Base-by-base conservation (phyloP, 768 basidiomycete genomes). In the Suillus bovinus region DNA sequence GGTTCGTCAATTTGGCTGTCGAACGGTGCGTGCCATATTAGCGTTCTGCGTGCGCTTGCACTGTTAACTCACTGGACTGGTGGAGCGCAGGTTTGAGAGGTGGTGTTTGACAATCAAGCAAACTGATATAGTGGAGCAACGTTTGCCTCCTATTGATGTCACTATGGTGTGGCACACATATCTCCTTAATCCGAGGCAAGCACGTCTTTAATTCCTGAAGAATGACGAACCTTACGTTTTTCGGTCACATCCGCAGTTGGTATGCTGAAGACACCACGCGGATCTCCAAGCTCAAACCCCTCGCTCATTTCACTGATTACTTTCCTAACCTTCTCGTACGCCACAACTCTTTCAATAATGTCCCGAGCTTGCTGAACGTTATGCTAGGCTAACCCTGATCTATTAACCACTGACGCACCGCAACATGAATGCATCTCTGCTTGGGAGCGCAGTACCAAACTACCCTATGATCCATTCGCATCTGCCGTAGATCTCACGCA, bases 101-200 rank as follows among this genome's bases (percentile, higher is more conserved):
- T 79, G 78, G 78, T 72, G 70, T n/a, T 8, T 24, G 31, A 54
- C 53, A 42, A 62, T 71, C 13, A 44, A 47, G 38, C 24, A 27
- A 46, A 41, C 24, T 7, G 36, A 41, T 20, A 33, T 53, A 16
- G 31, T 59, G 1, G 66, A 68, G 55, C 54, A 59, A 27, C 46
- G 38, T 0, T 55, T 74, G n/a, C 78, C 79, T 2, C 78, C 78
- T 4, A 56, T 79, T 8, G 78, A 79, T 34, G 78, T 79, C 2
- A 64, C 74, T 44, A 77, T 79, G 77, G 78, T 79, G 4, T 78
- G 78, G 74, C 78, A 79, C 42, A 66, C 78, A 5, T 78, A 80
- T 66, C 66, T 76, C 33, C 73, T 79, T 34, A 79, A 78, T 59
- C 78, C 78, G 10, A 66, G 70, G 78, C 76, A 63, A 63, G 69